Conservation (phyloP, 1,284 basidiomycete genomes). For the Gymnopus androsaceus region DNA sequence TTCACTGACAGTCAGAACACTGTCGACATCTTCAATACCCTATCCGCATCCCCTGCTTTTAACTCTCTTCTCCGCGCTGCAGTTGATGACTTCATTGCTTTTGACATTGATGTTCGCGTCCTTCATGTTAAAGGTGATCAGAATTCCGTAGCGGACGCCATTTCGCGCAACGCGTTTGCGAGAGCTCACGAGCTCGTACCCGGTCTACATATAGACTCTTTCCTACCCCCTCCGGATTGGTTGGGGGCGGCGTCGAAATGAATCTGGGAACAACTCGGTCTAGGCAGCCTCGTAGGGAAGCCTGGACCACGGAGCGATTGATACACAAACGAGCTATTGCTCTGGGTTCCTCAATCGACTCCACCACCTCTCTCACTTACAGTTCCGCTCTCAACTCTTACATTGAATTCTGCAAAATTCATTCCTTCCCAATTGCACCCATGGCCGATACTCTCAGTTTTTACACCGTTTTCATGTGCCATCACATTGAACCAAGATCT, state of each 20-base stretch:
- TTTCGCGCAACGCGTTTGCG: background rate
- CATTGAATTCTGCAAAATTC: conserved; percentile 29
- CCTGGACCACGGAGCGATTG: conserved; percentile 27
- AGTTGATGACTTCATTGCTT: background rate
- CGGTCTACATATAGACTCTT: background rate
- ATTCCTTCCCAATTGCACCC: conserved; percentile 33
- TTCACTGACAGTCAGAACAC: background rate
- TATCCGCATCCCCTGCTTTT: background rate
- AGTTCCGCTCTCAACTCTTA: conserved; percentile 31
- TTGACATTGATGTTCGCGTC: background rate
- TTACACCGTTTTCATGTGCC: conserved; percentile 29
- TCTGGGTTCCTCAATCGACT: conserved; percentile 22
- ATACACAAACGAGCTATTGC: too few species aligned
- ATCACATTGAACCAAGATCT: conserved; percentile 24
- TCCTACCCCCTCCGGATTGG: background rate
- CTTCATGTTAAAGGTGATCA: background rate
- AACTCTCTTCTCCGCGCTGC: background rate
- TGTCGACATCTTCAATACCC: background rate
- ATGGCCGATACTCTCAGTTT: conserved; percentile 30
- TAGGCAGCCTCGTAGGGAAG: conserved; percentile 19
- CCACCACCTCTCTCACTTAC: conserved; percentile 20
- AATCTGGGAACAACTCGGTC: background rate
- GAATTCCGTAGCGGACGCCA: background rate
- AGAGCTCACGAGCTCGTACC: background rate
- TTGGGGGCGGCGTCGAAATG: background rate